phyloP scores from a whole-genome alignment of 805 yeast species.

The Ogataea neopini region DNA sequence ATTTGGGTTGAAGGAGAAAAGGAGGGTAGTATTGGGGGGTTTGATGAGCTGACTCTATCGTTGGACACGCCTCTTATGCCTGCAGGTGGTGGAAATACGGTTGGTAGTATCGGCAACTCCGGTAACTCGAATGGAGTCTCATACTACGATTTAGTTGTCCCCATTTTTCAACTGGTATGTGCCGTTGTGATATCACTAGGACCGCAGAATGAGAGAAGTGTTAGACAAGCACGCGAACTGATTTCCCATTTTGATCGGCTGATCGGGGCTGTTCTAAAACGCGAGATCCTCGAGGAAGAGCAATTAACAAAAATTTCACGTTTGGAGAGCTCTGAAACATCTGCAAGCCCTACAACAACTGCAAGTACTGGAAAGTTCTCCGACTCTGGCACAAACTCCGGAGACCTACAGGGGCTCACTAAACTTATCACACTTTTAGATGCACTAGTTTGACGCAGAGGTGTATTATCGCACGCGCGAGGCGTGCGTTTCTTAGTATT shows the following conservation, averaged over 20 bases:
- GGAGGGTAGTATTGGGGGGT: slow-evolving; percentile 12
- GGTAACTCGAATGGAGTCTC: slow-evolving; percentile 38
- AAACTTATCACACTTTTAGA: slow-evolving; percentile 32
- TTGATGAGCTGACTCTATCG: slow-evolving; percentile 47
- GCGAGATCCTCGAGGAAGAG: slow-evolving; percentile 29
- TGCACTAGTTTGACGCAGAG: slow-evolving; percentile 22
- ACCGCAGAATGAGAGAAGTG: slow-evolving; percentile 63
- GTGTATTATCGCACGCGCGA: neutral
- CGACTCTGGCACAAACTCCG: neutral
- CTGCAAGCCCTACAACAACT: neutral
- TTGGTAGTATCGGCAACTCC: slow-evolving; percentile 3
- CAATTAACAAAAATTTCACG: neutral
- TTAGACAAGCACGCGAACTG: slow-evolving; percentile 52
- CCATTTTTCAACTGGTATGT: slow-evolving; percentile 69
- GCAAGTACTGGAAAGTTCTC: slow-evolving; percentile 1
- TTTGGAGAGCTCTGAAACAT: neutral
- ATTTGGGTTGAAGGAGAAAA: slow-evolving; percentile 22
- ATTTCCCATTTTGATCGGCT: slow-evolving; percentile 54
- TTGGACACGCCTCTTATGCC: slow-evolving; percentile 53
- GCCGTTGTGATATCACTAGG: slow-evolving; percentile 76
- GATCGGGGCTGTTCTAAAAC: slow-evolving; percentile 49
- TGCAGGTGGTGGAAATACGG: slow-evolving; percentile 22
- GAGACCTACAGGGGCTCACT: slow-evolving; percentile 27
- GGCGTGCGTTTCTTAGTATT: neutral
- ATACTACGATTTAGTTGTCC: slow-evolving; percentile 66